phyloP scores from a whole-genome alignment of 495 filamentous ascomycete species.

The Penicillium longicatenatum region DNA sequence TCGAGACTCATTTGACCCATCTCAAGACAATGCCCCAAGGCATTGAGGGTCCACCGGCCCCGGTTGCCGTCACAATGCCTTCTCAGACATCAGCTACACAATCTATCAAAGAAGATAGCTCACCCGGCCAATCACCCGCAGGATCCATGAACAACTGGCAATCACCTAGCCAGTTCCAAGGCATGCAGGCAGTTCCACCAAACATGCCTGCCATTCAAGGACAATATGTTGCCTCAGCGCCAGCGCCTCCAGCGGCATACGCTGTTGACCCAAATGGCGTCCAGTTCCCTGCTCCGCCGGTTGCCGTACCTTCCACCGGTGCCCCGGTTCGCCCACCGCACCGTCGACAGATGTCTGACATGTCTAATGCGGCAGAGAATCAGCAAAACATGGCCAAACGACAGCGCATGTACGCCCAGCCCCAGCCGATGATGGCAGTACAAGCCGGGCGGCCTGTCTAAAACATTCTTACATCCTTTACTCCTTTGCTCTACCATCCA shows the following conservation, averaged over 20 bases:
- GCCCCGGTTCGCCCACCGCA: conserved; percentile 47
- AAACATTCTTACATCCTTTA: conserved; percentile 3
- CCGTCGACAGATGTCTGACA: conserved; percentile 67
- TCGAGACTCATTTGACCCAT: conserved; percentile 85
- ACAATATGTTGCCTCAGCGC: conserved; percentile 48
- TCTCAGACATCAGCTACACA: conserved; percentile 56
- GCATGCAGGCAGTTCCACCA: conserved; percentile 59
- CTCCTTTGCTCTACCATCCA: conserved; percentile 1
- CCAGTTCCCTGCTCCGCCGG: conserved; percentile 50
- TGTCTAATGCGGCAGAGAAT: conserved; percentile 58
- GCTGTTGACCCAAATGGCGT: conserved; percentile 55
- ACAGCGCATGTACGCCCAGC: conserved; percentile 63
- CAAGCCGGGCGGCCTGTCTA: conserved; percentile 42
- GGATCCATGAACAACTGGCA: conserved; percentile 72
- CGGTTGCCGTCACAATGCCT: conserved; percentile 51
- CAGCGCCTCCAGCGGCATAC: conserved; percentile 44
- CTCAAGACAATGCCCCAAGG: conserved; percentile 63
- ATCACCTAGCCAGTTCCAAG: conserved; percentile 68
- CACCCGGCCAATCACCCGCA: conserved; percentile 74
- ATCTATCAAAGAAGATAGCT: conserved; percentile 79
- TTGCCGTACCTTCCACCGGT: conserved; percentile 49
- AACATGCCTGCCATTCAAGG: conserved; percentile 53
- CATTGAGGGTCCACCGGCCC: conserved; percentile 54
- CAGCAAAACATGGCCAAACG: conserved; percentile 57
- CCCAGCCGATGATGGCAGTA: conserved; percentile 49